phyloP scores from a whole-genome alignment of 2,329 filamentous ascomycete genomes.

The Hymenoscyphus fraxineus region DNA sequence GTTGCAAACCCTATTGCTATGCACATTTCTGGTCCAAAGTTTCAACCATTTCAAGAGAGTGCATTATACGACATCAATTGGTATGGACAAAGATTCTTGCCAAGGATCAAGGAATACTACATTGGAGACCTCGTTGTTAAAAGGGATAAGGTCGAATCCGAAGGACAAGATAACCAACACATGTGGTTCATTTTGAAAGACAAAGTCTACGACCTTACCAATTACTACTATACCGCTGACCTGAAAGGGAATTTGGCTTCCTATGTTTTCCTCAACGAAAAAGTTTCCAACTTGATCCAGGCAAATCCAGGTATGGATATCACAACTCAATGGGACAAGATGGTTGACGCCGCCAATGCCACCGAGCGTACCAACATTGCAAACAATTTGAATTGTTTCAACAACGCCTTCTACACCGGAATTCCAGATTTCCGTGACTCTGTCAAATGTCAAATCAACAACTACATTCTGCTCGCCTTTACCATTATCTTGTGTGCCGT shows the following conservation, averaged over 20 bases:
- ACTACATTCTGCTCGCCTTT: conserved; percentile 84
- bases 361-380: conserved; percentile 48
- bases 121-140: conserved; percentile 81
- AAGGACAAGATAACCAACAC: conserved; percentile 65
- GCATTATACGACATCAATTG: conserved; percentile 63
- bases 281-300: conserved; percentile 64
- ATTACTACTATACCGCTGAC: conserved; percentile 80
- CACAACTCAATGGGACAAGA: conserved; percentile 57
- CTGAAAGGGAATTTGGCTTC: conserved; percentile 44
- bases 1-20: conserved; percentile 47
- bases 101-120: conserved; percentile 78
- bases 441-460: conserved; percentile 78
- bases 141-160: conserved; percentile 51
- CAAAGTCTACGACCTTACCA: conserved; percentile 80
- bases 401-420: conserved; percentile 79
- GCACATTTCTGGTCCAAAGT: conserved; percentile 65
- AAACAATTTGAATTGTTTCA: conserved; percentile 75
- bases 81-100: conserved; percentile 73
- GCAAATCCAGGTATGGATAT: conserved; percentile 78
- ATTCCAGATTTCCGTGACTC: conserved; percentile 78
- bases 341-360: conserved; percentile 49
- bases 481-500: conserved; percentile 78
- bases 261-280: conserved; percentile 70
- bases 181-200: conserved; percentile 77
- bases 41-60: conserved; percentile 52